Percentiles rank a stretch among this genome's conserved stretches.
Conservation (phyloP, 257 asterid species). For the Scutellaria baicalensis region DNA sequence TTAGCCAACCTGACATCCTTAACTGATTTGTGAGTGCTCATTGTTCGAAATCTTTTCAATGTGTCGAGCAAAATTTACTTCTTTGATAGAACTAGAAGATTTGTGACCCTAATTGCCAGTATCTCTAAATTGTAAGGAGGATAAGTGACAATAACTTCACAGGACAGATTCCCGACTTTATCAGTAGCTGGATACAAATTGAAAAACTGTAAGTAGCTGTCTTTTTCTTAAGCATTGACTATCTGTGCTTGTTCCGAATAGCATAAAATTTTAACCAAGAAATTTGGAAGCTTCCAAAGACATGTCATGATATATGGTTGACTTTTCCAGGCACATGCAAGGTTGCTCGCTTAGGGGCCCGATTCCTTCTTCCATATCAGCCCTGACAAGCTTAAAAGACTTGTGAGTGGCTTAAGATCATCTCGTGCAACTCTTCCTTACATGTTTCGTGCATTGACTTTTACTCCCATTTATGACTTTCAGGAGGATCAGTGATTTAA, state of each 20-base stretch:
- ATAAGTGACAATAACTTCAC: slow-evolving; percentile 84
- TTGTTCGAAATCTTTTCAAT: neutral
- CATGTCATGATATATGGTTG: neutral
- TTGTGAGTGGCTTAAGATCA: slow-evolving; percentile 41
- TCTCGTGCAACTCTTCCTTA: neutral
- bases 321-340: slow-evolving; percentile 67
- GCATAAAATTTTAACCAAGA: neutral
- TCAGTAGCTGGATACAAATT: slow-evolving; percentile 67
- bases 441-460: neutral
- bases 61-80: neutral
- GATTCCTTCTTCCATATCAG: slow-evolving; percentile 67
- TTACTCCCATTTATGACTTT: slow-evolving; percentile 16
- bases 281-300: neutral
- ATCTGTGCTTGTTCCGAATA: too few relatives aligned
- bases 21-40: slow-evolving; percentile 59
- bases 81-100: neutral
- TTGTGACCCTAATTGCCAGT: neutral
- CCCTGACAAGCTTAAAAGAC: slow-evolving; percentile 58
- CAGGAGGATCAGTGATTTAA: slow-evolving; percentile 94
- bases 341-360: slow-evolving; percentile 94
- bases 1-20: slow-evolving; percentile 59
- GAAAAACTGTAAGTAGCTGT: slow-evolving; percentile 66
- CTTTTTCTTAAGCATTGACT: neutral
- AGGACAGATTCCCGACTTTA: slow-evolving; percentile 76
- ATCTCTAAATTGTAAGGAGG: slow-evolving; percentile 41